phyloP scores from a whole-genome alignment of 176 grass and related monocot species.

The Leersia perrieri region DNA sequence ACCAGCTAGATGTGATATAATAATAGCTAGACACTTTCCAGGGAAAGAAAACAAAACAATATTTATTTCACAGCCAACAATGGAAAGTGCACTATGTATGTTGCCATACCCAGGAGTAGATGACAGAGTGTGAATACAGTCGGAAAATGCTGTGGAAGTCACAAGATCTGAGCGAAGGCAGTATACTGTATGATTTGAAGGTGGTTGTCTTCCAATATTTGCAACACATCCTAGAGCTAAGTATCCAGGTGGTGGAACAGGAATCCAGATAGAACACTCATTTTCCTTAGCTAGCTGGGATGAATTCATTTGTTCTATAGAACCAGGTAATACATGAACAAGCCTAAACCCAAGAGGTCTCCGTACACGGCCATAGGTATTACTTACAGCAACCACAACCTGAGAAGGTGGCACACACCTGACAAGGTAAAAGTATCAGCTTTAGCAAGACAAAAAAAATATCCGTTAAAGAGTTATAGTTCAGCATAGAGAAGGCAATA shows the following conservation, averaged over 20 bases:
- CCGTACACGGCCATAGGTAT: slow-evolving; percentile 91
- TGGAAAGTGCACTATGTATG: slow-evolving; percentile 10
- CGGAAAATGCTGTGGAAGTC: slow-evolving; percentile 73
- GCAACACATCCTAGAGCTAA: slow-evolving; percentile 83
- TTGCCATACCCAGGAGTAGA: slow-evolving; percentile 57
- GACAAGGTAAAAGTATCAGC: slow-evolving; percentile 23
- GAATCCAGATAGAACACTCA: slow-evolving; percentile 91
- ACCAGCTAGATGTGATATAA: not conserved
- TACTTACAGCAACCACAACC: slow-evolving; percentile 91
- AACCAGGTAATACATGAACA: slow-evolving; percentile 57
- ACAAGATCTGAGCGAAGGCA: slow-evolving; percentile 92
- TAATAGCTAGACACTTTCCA: slow-evolving; percentile 11
- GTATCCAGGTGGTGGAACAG: slow-evolving; percentile 80
- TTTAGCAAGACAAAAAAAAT: slow-evolving; percentile 22
- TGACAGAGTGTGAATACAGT: slow-evolving; percentile 53
- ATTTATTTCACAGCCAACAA: slow-evolving; percentile 13
- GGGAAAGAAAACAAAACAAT: slow-evolving; percentile 1
- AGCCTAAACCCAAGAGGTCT: slow-evolving; percentile 87
- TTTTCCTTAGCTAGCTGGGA: slow-evolving; percentile 37
- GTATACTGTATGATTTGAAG: slow-evolving; percentile 79
- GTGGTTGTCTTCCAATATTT: slow-evolving; percentile 68
- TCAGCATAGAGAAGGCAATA: not conserved
- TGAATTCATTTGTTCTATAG: slow-evolving; percentile 25
- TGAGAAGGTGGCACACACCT: slow-evolving; percentile 93
- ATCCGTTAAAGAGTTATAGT: not conserved